phyloP scores from a whole-genome alignment of 2,329 filamentous ascomycete genomes.

The Aquanectria penicillioides region DNA sequence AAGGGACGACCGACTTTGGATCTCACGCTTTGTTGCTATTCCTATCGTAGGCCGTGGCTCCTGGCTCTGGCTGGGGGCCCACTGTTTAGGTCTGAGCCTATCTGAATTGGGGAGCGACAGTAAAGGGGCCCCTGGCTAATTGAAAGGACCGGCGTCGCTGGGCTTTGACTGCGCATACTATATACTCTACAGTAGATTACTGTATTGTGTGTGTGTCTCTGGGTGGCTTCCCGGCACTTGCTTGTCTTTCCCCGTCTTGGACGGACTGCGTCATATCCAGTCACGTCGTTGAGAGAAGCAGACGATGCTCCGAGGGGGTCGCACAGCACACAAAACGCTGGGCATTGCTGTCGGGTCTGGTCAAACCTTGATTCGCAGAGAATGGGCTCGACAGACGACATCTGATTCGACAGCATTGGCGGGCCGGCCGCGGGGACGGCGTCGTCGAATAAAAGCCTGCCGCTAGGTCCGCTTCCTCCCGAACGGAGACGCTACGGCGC shows the following conservation, averaged over 20 bases:
- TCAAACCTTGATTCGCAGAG: slow-evolving; percentile 12
- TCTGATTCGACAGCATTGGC: slow-evolving; percentile 19
- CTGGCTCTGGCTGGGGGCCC: slow-evolving; percentile 6
- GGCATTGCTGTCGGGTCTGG: slow-evolving; percentile 7
- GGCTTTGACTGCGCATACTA: no score
- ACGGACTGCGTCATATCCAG: no score
- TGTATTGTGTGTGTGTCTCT: background rate
- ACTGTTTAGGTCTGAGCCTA: background rate
- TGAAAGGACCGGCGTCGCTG: no score
- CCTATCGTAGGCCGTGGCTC: slow-evolving; percentile 19
- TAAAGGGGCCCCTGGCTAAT: slow-evolving; percentile 9
- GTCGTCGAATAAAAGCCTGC: slow-evolving; percentile 15
- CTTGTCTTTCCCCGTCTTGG: background rate
- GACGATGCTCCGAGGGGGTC: background rate
- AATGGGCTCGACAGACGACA: background rate
- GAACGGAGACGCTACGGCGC: slow-evolving; percentile 11
- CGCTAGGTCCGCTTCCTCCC: slow-evolving; percentile 16
- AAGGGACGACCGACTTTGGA: background rate
- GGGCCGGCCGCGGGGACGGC: slow-evolving; percentile 14
- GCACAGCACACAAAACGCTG: no score
- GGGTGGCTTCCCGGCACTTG: background rate
- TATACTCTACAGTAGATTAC: background rate
- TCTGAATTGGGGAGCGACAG: background rate
- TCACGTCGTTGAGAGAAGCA: background rate
- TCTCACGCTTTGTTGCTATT: slow-evolving; percentile 28